These are phyloP conservation scores for Dryadomyces sulphureus DNA, from an alignment of 2,329 filamentous ascomycete species.

Conservation along the genomic window DNA sequence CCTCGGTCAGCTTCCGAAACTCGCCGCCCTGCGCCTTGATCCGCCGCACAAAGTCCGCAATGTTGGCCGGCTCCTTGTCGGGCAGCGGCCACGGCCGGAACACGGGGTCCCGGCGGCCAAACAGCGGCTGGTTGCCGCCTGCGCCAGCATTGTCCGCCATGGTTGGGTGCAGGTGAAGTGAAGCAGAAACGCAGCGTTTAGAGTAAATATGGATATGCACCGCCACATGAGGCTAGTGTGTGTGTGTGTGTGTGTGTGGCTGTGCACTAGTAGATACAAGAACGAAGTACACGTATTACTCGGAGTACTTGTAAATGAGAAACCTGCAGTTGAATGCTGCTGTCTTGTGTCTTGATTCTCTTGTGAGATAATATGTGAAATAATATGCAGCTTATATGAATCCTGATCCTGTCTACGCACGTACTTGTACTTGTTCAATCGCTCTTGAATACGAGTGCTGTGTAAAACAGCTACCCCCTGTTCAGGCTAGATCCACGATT, in stretches of 20 bases:
- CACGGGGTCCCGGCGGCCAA: slow-evolving; percentile 10
- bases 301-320: no score
- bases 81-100: slow-evolving; percentile 47
- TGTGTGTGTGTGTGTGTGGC: no score
- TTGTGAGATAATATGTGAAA: no score
- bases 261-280: not conserved
- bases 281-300: not conserved
- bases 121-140: slow-evolving; percentile 3
- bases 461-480: no score
- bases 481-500: no score
- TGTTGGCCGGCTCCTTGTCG: slow-evolving; percentile 40
- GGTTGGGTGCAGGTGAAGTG: not conserved
- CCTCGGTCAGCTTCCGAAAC: slow-evolving; percentile 67
- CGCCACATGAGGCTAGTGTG: not conserved
- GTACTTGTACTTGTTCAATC: no score
- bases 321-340: no score
- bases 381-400: no score
- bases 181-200: not conserved
- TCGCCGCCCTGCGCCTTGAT: slow-evolving; percentile 67
- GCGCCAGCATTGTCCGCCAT: slow-evolving; percentile 6
- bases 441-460: no score
- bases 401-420: no score
- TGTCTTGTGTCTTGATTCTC: no score
- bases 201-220: not conserved
- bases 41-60: slow-evolving; percentile 65